These are phyloP conservation scores for Geotrichum restrictum DNA, from an alignment of 1,139 yeast genomes.

Conservation along the genomic window DNA sequence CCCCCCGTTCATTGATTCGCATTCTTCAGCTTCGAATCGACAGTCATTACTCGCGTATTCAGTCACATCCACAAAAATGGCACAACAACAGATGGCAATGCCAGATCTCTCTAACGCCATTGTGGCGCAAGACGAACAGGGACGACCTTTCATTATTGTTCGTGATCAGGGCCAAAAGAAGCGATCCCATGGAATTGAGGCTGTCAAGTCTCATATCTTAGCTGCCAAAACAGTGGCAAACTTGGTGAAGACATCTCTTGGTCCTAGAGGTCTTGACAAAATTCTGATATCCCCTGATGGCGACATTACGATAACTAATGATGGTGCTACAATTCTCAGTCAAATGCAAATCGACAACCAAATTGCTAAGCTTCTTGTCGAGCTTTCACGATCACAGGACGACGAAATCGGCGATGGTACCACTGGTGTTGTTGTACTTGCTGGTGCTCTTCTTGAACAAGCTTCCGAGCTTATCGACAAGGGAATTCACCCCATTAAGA, in stretches of 20 bases:
- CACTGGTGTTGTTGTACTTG: conserved; percentile 96
- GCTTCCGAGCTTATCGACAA: conserved; percentile 91
- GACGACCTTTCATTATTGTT: conserved; percentile 96
- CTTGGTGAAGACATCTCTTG: conserved; percentile 85
- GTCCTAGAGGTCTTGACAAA: conserved; percentile 98
- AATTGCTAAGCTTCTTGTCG: conserved; percentile 92
- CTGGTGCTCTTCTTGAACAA: conserved; percentile 91
- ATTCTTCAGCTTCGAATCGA: too few species aligned
- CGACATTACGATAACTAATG: conserved; percentile 95
- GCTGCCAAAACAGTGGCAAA: conserved; percentile 98
- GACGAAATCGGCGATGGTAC: conserved; percentile 99
- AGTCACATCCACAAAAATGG: conserved; percentile 14
- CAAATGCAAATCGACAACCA: conserved; percentile 96
- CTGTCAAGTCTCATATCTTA: conserved; percentile 84
- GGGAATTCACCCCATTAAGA: conserved; percentile 95
- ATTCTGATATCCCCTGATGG: conserved; percentile 92
- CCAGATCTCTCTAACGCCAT: conserved; percentile 97
- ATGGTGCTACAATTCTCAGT: conserved; percentile 94
- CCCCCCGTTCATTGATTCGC: too few species aligned
- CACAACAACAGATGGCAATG: conserved; percentile 51
- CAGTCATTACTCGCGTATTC: too few species aligned
- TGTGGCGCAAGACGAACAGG: conserved; percentile 98
- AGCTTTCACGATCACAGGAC: conserved; percentile 91
- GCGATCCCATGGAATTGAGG: conserved; percentile 86
- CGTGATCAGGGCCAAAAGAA: conserved; percentile 94